A percentile compares a stretch with the other conserved stretches of the same genome.
Evolutionary conservation across 495 filamentous ascomycete genomes (phyloP).

Genomic region (Penicillium diatomitis): DNA sequence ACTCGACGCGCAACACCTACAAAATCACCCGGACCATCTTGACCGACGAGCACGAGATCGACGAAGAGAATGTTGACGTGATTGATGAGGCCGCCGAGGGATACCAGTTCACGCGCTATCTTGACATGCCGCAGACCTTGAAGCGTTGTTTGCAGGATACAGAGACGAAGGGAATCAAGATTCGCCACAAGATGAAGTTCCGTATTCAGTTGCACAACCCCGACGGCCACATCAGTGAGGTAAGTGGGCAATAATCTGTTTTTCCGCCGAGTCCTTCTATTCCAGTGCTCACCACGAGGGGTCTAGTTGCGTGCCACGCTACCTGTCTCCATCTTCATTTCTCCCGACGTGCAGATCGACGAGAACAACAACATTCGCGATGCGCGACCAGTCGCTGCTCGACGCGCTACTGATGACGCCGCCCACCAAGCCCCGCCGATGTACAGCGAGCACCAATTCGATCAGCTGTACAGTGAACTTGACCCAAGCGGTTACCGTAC

Average conservation of each 20-base stretch:
- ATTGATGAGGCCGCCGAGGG: conserved; percentile 70
- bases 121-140: conserved; percentile 70
- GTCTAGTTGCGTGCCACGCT: conserved; percentile 69
- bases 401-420: conserved; percentile 27
- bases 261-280: too few relatives aligned
- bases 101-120: conserved; percentile 57
- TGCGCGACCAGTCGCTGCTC: conserved; percentile 34
- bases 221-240: conserved; percentile 86
- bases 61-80: conserved; percentile 52
- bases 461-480: conserved; percentile 80
- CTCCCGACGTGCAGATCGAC: conserved; percentile 76
- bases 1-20: conserved; percentile 45
- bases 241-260: conserved; percentile 21
- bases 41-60: conserved; percentile 52
- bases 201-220: conserved; percentile 84
- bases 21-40: conserved; percentile 54
- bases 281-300: too few relatives aligned
- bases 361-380: conserved; percentile 65
- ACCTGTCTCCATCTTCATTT: conserved; percentile 86
- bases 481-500: conserved; percentile 70
- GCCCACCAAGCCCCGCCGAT: conserved; percentile 65
- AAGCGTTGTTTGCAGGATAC: conserved; percentile 77
- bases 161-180: conserved; percentile 71
- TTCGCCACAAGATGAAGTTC: conserved; percentile 79
- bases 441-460: conserved; percentile 79